These are phyloP conservation scores for Colletotrichum noveboracense DNA, from an alignment of 2,329 filamentous ascomycete species.

Conservation along the genomic window DNA sequence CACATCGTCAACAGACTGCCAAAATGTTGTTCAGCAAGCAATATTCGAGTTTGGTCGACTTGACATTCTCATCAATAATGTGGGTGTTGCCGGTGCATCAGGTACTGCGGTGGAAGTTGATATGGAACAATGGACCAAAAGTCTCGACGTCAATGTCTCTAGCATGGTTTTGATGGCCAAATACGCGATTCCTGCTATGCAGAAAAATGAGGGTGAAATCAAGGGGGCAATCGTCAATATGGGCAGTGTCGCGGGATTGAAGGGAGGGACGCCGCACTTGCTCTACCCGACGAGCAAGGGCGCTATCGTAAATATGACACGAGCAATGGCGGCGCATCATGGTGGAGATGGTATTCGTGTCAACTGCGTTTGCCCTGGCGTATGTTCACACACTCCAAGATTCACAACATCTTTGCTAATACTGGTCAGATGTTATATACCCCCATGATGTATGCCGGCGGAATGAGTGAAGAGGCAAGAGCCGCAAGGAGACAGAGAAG, in stretches of 20 bases:
- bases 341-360: conserved; percentile 28
- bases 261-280: conserved; percentile 43
- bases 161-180: conserved; percentile 24
- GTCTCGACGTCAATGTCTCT: conserved; percentile 48
- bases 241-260: conserved; percentile 62
- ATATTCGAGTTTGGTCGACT: conserved; percentile 57
- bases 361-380: conserved; percentile 51
- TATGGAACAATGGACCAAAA: conserved; percentile 60
- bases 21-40: conserved; percentile 43
- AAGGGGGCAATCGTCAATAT: conserved; percentile 66
- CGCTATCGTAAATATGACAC: conserved; percentile 49
- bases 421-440: conserved; percentile 48
- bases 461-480: conserved; percentile 44
- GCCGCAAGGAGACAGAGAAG: conserved; percentile 42
- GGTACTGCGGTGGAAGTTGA: conserved; percentile 68
- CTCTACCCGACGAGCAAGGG: conserved; percentile 47
- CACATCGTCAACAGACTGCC: conserved; percentile 57
- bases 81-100: conserved; percentile 63
- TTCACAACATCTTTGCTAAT: neutral
- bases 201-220: conserved; percentile 50
- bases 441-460: conserved; percentile 47
- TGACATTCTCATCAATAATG: conserved; percentile 70
- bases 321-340: conserved; percentile 50
- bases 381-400: conserved; percentile 26
- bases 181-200: conserved; percentile 22